Base-by-base conservation (phyloP, 495 filamentous ascomycete species). In the Xylaria flabelliformis region DNA sequence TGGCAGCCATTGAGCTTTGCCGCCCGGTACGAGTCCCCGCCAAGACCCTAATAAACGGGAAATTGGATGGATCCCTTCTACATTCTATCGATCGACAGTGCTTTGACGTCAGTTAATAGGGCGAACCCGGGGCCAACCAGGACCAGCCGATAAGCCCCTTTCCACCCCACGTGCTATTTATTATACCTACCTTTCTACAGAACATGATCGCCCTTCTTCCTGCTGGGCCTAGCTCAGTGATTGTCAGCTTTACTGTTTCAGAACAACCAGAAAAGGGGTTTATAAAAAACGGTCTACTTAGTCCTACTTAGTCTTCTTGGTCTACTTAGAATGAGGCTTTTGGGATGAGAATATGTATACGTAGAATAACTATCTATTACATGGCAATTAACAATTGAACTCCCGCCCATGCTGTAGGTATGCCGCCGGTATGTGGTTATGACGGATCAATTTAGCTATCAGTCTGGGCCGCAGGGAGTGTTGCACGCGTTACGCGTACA, bases 121-220 rank as follows among this genome's bases (percentile, higher is more conserved):
- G 56, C 7, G 50, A 19, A 12, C 26, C 19, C 19, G 41, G 39
- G 26, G 39, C 67, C 67, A 69, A 70, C 68, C 65, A 42, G n/a
- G 13, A 29, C 19, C 48, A 2, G 17, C 51, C 61, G 70, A 72
- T 72, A 72, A 72, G 70, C 70, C 70, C 70, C 70, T 61, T 58
- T 70, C 64, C 32, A 39, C 69, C 61, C 69, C 69, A 71, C 59
- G 58, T 71, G 69, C 42, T 32, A 50, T 66, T 65, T 19, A 48
- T 65, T 41, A 39, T 42, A 68, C n/a, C n/a, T n/a, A n/a, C n/a
- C n/a, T n/a, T 34, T 8, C 4, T 58, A 39, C 32, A 29, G 39
- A 61, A 61, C 58, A 39, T 61, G 58, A 39, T 61, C 58, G 58
- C 17, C 58, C 34, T 61, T 61, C 21, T 17, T 12, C 32, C 34